Conservation (phyloP, 176 grass and related monocot genomes). For the Calamus simplicifolius region DNA sequence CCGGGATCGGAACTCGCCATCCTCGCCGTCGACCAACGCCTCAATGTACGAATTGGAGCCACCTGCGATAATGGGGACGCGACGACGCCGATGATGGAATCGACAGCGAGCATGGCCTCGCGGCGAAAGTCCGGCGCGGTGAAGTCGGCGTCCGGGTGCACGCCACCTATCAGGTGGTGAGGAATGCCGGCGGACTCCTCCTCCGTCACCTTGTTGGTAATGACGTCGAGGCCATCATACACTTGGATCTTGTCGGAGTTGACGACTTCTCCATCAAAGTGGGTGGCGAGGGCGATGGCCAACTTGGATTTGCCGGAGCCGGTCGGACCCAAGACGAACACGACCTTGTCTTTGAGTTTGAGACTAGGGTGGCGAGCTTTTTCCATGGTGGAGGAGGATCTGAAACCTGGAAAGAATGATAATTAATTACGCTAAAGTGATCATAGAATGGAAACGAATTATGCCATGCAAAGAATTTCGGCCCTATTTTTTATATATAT, state of each 20-base stretch:
- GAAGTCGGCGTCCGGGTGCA: constrained; percentile 64
- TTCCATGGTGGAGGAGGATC: too few species aligned
- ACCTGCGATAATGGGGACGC: constrained; percentile 64
- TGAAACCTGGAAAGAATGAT: too few species aligned
- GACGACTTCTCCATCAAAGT: constrained; percentile 57
- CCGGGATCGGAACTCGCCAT: constrained; percentile 41
- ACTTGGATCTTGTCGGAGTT: constrained; percentile 93
- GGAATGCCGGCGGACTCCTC: constrained; percentile 50
- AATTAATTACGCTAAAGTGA: too few species aligned
- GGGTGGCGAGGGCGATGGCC: constrained; percentile 63
- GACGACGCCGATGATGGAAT: constrained; percentile 3
- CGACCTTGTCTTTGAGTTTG: constrained; percentile 54
- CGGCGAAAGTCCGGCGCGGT: constrained; percentile 48
- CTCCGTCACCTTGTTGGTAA: constrained; percentile 66
- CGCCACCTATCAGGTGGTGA: constrained; percentile 69
- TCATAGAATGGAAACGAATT: too few species aligned
- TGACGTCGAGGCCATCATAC: constrained; percentile 52
- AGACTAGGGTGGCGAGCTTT: too few species aligned
- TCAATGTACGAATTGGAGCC: constrained; percentile 91
- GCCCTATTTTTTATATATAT: too few species aligned
- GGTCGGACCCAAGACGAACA: constrained; percentile 79
- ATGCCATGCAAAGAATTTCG: too few species aligned
- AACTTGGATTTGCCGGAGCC: constrained; percentile 86
- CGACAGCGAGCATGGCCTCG: constrained; percentile 33
- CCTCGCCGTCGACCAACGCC: constrained; percentile 58